Evolutionary conservation across 202 grass and related monocot genomes (phyloP).

Genomic region (Musa balbisiana): DNA sequence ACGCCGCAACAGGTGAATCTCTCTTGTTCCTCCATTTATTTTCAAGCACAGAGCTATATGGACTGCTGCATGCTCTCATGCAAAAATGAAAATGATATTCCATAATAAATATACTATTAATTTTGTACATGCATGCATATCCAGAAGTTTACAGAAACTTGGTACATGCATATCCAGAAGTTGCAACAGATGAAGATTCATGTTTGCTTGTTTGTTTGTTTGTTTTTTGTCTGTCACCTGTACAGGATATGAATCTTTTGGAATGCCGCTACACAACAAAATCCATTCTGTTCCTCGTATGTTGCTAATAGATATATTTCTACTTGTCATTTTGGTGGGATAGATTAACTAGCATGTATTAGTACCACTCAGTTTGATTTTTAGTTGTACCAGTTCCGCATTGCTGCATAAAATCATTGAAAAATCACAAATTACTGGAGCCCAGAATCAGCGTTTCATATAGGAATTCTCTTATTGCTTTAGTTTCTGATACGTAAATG

Average conservation of each 20-base stretch:
- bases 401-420: too few species aligned
- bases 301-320: too few species aligned
- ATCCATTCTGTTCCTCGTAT: too few species aligned
- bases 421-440: background rate
- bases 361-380: background rate
- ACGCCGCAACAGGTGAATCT: slow-evolving; percentile 60
- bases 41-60: background rate
- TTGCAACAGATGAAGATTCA: background rate
- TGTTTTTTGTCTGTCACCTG: too few species aligned
- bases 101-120: background rate
- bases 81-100: background rate
- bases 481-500: background rate
- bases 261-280: too few species aligned
- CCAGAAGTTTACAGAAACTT: too few species aligned
- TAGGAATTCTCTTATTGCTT: background rate
- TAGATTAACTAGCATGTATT: background rate
- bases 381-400: background rate
- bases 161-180: too few species aligned
- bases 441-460: background rate
- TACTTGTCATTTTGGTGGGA: too few species aligned
- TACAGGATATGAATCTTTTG: too few species aligned
- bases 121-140: too few species aligned
- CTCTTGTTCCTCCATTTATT: background rate
- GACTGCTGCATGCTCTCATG: background rate
- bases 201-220: too few species aligned